Percentiles rank a stretch among this genome's conserved stretches.
Conservation (phyloP, 352 stramenopile species). For the Elongisporangium senticosum region DNA sequence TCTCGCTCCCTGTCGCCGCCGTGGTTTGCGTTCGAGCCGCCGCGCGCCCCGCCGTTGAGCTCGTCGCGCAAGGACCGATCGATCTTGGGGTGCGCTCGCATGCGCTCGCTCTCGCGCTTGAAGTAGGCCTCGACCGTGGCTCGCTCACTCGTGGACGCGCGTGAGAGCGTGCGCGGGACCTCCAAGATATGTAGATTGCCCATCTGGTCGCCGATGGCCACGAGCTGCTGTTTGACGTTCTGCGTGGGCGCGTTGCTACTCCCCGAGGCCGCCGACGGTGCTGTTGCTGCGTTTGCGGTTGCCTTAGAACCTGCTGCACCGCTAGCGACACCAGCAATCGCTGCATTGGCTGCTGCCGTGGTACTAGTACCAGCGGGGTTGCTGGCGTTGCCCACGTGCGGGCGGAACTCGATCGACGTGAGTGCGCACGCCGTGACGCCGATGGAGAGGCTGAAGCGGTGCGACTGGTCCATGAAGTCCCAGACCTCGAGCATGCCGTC, state of each 20-base stretch:
- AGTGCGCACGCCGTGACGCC: slow-evolving; percentile 82
- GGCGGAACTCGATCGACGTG: slow-evolving; percentile 82
- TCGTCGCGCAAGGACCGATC: slow-evolving; percentile 1
- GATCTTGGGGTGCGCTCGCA: slow-evolving; percentile 32
- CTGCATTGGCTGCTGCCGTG: slow-evolving; percentile 3
- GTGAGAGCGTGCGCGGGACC: slow-evolving; percentile 83
- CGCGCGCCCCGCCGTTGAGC: slow-evolving; percentile 5
- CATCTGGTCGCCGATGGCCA: slow-evolving; percentile 88
- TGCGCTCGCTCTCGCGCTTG: slow-evolving; percentile 83
- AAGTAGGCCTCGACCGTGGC: slow-evolving; percentile 85
- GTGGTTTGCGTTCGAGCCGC: slow-evolving; percentile 2
- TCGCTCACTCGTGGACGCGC: slow-evolving; percentile 76
- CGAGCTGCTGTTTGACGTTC: slow-evolving; percentile 83
- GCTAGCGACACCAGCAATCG: slow-evolving; percentile 4
- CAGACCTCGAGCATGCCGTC: slow-evolving; percentile 91
- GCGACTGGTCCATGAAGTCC: slow-evolving; percentile 91
- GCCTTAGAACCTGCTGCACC: slow-evolving; percentile 12
- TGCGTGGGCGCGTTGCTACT: slow-evolving; percentile 11
- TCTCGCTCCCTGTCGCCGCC: background rate
- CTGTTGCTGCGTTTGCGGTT: slow-evolving; percentile 10
- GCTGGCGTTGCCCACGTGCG: slow-evolving; percentile 16
- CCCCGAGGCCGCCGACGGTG: background rate
- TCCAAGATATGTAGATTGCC: slow-evolving; percentile 92
- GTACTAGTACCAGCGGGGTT: slow-evolving; percentile 3
- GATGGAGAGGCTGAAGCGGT: slow-evolving; percentile 74